Evolutionary conservation across 2,329 filamentous ascomycete genomes (phyloP).

Genomic region (Cercospora sesami): DNA sequence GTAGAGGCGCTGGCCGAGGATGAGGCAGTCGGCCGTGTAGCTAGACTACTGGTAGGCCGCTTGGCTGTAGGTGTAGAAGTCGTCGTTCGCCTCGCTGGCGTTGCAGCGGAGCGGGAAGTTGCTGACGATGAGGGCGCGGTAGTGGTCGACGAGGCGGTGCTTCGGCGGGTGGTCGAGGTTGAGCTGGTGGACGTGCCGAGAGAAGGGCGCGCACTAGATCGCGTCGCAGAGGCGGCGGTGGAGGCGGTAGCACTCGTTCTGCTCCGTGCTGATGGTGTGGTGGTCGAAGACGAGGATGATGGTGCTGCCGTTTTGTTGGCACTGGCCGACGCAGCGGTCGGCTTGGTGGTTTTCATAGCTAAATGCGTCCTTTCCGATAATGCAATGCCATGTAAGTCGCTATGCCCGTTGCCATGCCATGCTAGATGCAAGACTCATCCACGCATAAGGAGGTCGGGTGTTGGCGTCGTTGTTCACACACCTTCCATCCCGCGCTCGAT

Average conservation of each 20-base stretch:
- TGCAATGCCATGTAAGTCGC: not conserved
- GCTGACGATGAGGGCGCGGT: not conserved
- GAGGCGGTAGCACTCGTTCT: constrained; percentile 2
- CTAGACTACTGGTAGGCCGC: constrained; percentile 21
- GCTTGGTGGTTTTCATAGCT: constrained; percentile 4
- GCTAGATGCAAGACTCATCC: not conserved
- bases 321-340: constrained; percentile 2
- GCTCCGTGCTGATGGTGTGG: constrained; percentile 6
- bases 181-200: constrained; percentile 3
- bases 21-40: constrained; percentile 21
- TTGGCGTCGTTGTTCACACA: constrained; percentile 21
- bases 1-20: constrained; percentile 18
- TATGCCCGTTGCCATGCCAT: not conserved
- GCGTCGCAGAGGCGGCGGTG: constrained; percentile 10
- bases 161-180: not conserved
- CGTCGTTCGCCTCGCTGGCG: not conserved
- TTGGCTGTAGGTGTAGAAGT: constrained; percentile 9
- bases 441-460: constrained; percentile 18
- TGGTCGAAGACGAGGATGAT: constrained; percentile 2
- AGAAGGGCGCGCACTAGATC: constrained; percentile 1
- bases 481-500: constrained; percentile 7
- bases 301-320: constrained; percentile 12
- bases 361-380: not conserved
- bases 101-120: not conserved
- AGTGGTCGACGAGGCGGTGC: not conserved